A percentile compares a stretch with the other conserved stretches of the same genome.
These are phyloP conservation scores for Pezicula rhizophila DNA, from an alignment of 2,329 filamentous ascomycete genomes.

Conservation along the genomic window DNA sequence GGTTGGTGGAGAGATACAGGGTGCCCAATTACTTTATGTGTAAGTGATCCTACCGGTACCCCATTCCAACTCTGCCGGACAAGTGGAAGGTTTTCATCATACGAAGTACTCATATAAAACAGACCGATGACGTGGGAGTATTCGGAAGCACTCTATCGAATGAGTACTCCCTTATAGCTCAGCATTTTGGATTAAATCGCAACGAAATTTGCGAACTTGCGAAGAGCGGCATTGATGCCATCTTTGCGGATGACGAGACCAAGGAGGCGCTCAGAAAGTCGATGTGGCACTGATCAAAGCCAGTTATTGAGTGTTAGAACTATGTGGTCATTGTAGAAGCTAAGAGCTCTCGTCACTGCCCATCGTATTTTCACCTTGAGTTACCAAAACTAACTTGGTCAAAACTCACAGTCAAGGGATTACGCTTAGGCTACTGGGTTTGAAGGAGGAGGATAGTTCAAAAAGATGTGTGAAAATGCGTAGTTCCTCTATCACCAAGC, in stretches of 20 bases:
- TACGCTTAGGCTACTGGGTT: too few species aligned
- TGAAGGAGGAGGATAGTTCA: too few species aligned
- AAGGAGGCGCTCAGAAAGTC: slow-evolving; percentile 47
- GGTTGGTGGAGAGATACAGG: slow-evolving; percentile 61
- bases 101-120: not conserved
- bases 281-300: slow-evolving; percentile 36
- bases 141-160: slow-evolving; percentile 72
- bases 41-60: slow-evolving; percentile 38
- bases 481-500: too few species aligned
- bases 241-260: slow-evolving; percentile 61
- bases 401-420: too few species aligned
- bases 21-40: slow-evolving; percentile 60
- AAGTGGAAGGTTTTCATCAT: not conserved
- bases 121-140: slow-evolving; percentile 82
- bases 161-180: slow-evolving; percentile 67
- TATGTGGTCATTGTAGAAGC: too few species aligned
- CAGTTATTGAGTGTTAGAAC: too few species aligned
- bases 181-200: slow-evolving; percentile 57
- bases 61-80: not conserved
- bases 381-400: too few species aligned
- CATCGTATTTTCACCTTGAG: too few species aligned
- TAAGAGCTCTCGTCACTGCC: too few species aligned
- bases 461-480: too few species aligned
- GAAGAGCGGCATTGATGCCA: slow-evolving; percentile 54
- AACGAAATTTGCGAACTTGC: slow-evolving; percentile 47